Base-by-base conservation (phyloP, 169 alveolate species). In the Cryptosporidium tyzzeri region DNA sequence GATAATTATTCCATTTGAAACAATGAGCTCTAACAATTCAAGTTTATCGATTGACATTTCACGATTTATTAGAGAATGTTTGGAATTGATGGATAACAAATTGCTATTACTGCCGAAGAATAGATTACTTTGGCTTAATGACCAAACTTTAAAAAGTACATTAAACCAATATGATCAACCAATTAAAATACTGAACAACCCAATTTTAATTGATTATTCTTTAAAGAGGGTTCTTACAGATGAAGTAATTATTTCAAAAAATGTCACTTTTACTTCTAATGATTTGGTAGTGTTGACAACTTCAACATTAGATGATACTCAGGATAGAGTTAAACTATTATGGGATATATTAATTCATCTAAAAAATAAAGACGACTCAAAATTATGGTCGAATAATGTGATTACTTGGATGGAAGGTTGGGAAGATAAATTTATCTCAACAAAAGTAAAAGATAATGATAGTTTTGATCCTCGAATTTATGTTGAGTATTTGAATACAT, bases 301-400 rank as follows among this genome's bases (percentile, higher is more conserved):
- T 51, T 71, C 85, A 21, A 18, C 85, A 71, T 23, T 8, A 12
- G 31, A 48, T 50, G 39, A 48, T 71, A 7, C 35, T n/a, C 69
- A 50, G 50, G 70, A 71, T 31, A 45, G 85, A 50, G 70, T 71
- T 35, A 45, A 71, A 29, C 33, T 71, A 29, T 71, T 71, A 12
- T 71, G 85, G 85, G 85, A 71, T 71, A 2, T 71, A 53, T 31
- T 71, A 6, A 18, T 39, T 2, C 44, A 71, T n/a, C 31, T 71
- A 29, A 53, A 71, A 51, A 71, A 53, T 31, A 31, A 31, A 8
- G 23, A 14, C n/a, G 35, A 71, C 50, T 41, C 65, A 44, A 39
- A 39, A 18, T n/a, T 16, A 3, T 0, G 16, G 1, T 4, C 23
- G 1, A 65, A 31, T 1, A 37, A 33, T 65, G 16, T 26, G 33